A percentile compares a stretch with the other conserved stretches of the same genome.
These are phyloP conservation scores for Phaeomoniella chlamydospora DNA, from an alignment of 2,329 filamentous ascomycete genomes.

Conservation along the genomic window DNA sequence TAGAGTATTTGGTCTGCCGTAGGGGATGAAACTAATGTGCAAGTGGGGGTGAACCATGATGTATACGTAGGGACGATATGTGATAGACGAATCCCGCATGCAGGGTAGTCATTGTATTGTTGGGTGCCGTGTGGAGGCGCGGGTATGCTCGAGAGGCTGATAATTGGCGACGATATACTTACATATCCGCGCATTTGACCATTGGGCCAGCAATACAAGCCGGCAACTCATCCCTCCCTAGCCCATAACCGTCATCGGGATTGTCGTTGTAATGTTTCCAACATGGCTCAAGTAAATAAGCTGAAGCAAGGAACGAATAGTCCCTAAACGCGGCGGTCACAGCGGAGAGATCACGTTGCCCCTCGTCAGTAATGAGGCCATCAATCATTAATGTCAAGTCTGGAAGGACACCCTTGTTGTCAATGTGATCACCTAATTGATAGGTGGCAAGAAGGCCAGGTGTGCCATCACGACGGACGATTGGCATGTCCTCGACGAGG, in stretches of 20 bases:
- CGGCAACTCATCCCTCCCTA: slow-evolving; percentile 61
- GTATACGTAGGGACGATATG: no score
- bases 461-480: slow-evolving; percentile 56
- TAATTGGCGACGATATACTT: no score
- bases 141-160: no score
- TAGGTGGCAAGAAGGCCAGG: slow-evolving; percentile 65
- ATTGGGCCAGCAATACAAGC: slow-evolving; percentile 66
- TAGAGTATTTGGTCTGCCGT: no score
- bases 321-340: slow-evolving; percentile 83
- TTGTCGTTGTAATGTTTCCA: slow-evolving; percentile 52
- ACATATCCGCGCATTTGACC: slow-evolving; percentile 73
- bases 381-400: slow-evolving; percentile 64
- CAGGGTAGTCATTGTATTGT: no score
- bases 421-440: slow-evolving; percentile 60
- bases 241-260: slow-evolving; percentile 56
- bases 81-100: no score
- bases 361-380: slow-evolving; percentile 36
- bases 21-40: no score
- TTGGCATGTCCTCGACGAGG: slow-evolving; percentile 63
- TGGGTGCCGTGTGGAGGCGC: no score
- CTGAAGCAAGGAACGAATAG: slow-evolving; percentile 80
- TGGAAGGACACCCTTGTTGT: slow-evolving; percentile 47
- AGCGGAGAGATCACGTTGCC: slow-evolving; percentile 52
- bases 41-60: no score
- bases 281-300: slow-evolving; percentile 83